Evolutionary conservation across 176 grass and related monocot species (phyloP), one percentile per base, ranked within the genome.

Genomic region (Musa schizocarpa): DNA sequence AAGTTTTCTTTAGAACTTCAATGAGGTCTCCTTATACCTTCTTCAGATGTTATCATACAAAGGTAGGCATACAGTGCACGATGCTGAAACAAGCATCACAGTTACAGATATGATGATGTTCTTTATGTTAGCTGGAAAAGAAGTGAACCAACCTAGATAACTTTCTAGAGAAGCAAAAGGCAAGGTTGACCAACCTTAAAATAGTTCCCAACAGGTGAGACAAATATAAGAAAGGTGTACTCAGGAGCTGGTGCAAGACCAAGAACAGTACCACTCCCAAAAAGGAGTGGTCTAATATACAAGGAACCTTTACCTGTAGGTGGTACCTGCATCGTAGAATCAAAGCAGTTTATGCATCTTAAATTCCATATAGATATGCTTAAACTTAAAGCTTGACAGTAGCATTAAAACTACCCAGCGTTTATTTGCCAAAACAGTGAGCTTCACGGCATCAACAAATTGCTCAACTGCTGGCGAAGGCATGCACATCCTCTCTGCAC

Each of bases 161-260:
- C 43, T 11, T 8, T 49, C 20, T 1, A 11, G 55, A 77, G 55
- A 50, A 25, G 68, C 52, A 76, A 50, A 73, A 71, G 29, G 34
- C 68, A 52, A 51, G 20, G 19, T 21, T 26, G 50, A 79, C 88
- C 24, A 73, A 98, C 94, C 94, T 93, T 97, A 69, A 97, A 97
- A 77, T 93, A 97, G 72, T 93, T 97, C 27, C 94, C 94, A 87
- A 97, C 90, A 91, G 94, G 94, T 76, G 94, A 88, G 29, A 90
- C 86, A 81, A 85, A 97, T 74, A 93, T 90, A 93, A 97, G 56
- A 82, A 97, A 97, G 69, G 90, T 91, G 77, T 88, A 97, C 74
- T 97, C 94, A 69, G 90, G 80, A 83, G 90, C 88, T 66, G 94
- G 94, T 79, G 86, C 83, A 61, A 97, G 80, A 78, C 94, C 91